A percentile compares a stretch with the other conserved stretches of the same genome.
phyloP scores from a whole-genome alignment of 179 eudicot species.

The Heliamphora ciliata region DNA sequence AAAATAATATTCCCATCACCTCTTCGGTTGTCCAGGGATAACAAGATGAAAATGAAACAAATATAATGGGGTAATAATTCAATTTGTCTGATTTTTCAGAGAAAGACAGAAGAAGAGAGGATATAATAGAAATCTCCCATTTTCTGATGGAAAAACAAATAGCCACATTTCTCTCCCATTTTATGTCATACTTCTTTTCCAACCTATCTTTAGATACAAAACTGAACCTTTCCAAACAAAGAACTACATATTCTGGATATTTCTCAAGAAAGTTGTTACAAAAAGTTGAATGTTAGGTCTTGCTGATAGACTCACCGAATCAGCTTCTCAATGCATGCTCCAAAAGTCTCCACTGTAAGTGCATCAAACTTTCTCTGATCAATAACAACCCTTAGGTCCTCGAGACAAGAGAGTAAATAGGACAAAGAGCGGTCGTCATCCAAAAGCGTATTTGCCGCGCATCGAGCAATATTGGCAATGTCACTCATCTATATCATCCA shows the following conservation, averaged over 20 bases:
- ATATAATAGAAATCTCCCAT: background rate
- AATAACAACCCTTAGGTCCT: constrained; percentile 69
- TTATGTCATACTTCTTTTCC: background rate
- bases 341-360: constrained; percentile 92
- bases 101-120: background rate
- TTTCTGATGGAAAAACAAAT: background rate
- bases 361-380: constrained; percentile 82
- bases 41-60: background rate
- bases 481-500: constrained; percentile 68
- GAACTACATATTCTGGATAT: background rate
- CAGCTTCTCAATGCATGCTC: constrained; percentile 90
- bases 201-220: background rate
- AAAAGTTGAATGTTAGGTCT: background rate
- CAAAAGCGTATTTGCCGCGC: constrained; percentile 70
- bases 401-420: constrained; percentile 78
- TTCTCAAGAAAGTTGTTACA: background rate
- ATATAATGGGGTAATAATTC: background rate
- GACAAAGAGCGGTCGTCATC: constrained; percentile 74
- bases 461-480: constrained; percentile 94
- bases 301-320: constrained; percentile 43
- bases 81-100: background rate
- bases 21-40: background rate
- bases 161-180: background rate
- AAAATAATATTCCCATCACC: background rate
- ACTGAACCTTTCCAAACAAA: background rate